A percentile compares a stretch with the other conserved stretches of the same genome.
phyloP scores from a whole-genome alignment of 2,329 filamentous ascomycete genomes.

The Dothideomycetes sp. region DNA sequence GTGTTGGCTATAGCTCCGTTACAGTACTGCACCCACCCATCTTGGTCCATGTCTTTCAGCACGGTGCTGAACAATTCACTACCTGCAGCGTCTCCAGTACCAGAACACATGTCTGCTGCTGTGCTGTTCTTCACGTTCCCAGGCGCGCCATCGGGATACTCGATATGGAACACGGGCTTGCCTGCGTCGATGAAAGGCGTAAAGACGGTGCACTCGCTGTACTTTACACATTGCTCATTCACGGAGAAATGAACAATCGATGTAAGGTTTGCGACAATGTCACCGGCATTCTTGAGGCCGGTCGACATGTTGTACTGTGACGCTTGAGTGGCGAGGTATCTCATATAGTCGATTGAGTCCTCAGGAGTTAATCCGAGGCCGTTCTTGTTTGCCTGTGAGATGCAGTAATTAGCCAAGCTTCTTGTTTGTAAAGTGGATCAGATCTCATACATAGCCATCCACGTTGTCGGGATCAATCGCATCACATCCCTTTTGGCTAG shows the following conservation, averaged over 20 bases:
- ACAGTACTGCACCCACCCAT: conserved; percentile 42
- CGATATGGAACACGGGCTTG: conserved; percentile 64
- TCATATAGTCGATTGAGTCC: conserved; percentile 48
- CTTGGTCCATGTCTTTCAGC: conserved; percentile 53
- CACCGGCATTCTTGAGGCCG: conserved; percentile 58
- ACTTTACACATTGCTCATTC: conserved; percentile 58
- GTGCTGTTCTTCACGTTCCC: conserved; percentile 20
- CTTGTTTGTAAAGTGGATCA: neutral
- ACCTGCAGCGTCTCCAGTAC: conserved; percentile 23
- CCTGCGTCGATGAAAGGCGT: conserved; percentile 44
- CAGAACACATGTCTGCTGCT: conserved; percentile 31
- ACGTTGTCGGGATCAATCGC: conserved; percentile 24
- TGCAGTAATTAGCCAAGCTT: neutral
- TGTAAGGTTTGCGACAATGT: conserved; percentile 43
- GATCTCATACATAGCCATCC: conserved; percentile 10
- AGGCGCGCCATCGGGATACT: conserved; percentile 48
- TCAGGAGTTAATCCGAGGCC: conserved; percentile 47
- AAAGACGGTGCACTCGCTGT: conserved; percentile 49
- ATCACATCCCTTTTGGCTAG: conserved; percentile 31
- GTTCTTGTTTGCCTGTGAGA: conserved; percentile 40
- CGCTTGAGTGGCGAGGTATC: conserved; percentile 48
- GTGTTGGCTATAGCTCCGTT: conserved; percentile 6
- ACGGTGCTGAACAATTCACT: conserved; percentile 49
- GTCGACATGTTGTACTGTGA: conserved; percentile 45
- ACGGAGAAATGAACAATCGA: conserved; percentile 52